Percentiles rank a stretch among this genome's conserved stretches.
Evolutionary conservation across 140 eudicot genomes (phyloP).

Genomic region (Stevia rebaudiana): DNA sequence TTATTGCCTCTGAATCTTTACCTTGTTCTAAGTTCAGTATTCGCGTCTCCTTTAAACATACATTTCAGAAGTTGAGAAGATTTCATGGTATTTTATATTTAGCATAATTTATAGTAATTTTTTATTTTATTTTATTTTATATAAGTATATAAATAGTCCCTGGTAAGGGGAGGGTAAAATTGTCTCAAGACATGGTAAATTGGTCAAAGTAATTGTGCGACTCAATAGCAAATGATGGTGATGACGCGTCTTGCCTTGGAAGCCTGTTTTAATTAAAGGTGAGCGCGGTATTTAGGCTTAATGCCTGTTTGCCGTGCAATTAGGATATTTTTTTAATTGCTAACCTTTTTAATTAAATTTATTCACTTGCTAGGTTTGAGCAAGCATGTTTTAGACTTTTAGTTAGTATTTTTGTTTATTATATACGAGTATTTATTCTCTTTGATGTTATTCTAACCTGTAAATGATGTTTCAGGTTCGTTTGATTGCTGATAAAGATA

Average conservation of each 20-base stretch:
- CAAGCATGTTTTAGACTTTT: conserved; percentile 3
- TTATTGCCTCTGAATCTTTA: conserved; percentile 53
- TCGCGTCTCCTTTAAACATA: conserved; percentile 31
- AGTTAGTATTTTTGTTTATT: conserved; percentile 14
- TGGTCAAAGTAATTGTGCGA: conserved; percentile 51
- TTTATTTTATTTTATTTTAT: background rate
- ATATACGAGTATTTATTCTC: background rate
- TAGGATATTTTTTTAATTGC: conserved; percentile 46
- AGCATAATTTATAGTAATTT: conserved; percentile 26
- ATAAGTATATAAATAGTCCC: conserved; percentile 48
- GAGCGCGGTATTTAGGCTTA: conserved; percentile 97
- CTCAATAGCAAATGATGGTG: conserved; percentile 72
- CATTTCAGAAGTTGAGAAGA: conserved; percentile 61
- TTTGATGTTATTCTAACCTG: conserved; percentile 7
- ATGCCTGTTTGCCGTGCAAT: conserved; percentile 98
- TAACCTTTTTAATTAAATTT: conserved; percentile 17
- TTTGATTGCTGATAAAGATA: conserved; percentile 68
- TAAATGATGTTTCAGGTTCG: conserved; percentile 68
- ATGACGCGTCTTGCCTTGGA: conserved; percentile 61
- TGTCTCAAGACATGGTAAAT: conserved; percentile 45
- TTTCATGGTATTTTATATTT: conserved; percentile 66
- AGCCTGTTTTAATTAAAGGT: conserved; percentile 69
- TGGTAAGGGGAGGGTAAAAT: conserved; percentile 88
- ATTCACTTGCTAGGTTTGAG: conserved; percentile 20
- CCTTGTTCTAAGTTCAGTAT: conserved; percentile 52